Base-by-base conservation (phyloP, 495 filamentous ascomycete species). In the Cenococcum geophilum region DNA sequence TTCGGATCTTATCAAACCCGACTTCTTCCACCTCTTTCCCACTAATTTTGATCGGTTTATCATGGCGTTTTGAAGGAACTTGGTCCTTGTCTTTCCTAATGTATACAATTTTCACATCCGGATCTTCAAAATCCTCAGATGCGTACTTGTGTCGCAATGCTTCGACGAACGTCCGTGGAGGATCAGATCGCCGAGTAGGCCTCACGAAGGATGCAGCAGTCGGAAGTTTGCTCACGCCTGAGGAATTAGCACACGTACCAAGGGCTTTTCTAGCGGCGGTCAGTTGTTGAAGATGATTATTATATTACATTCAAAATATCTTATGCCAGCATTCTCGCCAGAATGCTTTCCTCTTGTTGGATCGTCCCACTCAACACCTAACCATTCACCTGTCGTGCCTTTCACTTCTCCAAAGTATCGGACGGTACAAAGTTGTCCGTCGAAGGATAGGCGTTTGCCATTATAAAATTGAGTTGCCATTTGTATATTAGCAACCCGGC, bases 321-420 rank as follows among this genome's bases (percentile, higher is more conserved):
- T 83, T 63, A 82, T 76, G 52, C 88, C 91, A 23, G 83, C 83
- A 76, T 92, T 83, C 58, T 85, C 83, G 10, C 95, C 93, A 61
- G 89, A 82, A 75, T 98, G 91, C 76, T 96, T 97, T 34, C 93
- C 95, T 68, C 90, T 78, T 43, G 75, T 77, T 57, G 83, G 77
- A 68, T 96, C 87, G 74, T 97, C 93, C 95, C 95, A 98, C 78
- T 98, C 93, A 20, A 97, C 90, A 25, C 93, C 93, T 20, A 98
- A 77, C 95, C 93, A 97, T 68, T 81, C 78, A 34, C 89, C 90
- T 21, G 80, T 76, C 20, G 90, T 93, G 40, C 87, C 88, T 55
- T 82, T 78, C 18, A 98, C 84, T 40, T 76, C 70, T 51, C 93
- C 93, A 64, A 88, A 76, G 68, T 91, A 97, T 34, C 91, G 83